Percentiles rank a stretch among this genome's conserved stretches.
These are phyloP conservation scores for Schizothecium vesticola DNA, from an alignment of 495 filamentous ascomycete genomes.

Conservation along the genomic window DNA sequence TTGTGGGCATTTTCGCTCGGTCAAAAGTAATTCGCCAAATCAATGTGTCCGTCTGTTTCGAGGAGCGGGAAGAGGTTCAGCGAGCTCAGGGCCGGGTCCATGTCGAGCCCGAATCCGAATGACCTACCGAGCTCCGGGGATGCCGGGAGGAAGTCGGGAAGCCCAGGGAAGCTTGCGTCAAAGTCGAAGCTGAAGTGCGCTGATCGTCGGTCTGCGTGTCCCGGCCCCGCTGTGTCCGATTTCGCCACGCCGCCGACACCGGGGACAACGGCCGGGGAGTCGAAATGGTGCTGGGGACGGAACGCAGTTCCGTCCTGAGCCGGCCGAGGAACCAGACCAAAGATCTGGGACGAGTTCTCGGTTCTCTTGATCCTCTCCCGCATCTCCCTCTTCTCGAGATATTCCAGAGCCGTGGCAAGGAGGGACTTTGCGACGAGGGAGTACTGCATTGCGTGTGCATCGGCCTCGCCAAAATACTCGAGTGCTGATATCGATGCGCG, in stretches of 20 bases:
- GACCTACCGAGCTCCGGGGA: constrained; percentile 26
- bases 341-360: constrained; percentile 40
- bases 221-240: constrained; percentile 1
- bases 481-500: constrained; percentile 34
- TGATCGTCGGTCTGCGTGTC: constrained; percentile 3
- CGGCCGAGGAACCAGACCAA: constrained; percentile 33
- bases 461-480: constrained; percentile 37
- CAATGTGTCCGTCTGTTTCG: constrained; percentile 40
- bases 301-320: neutral
- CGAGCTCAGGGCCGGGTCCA: constrained; percentile 37
- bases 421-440: constrained; percentile 43
- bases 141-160: constrained; percentile 16
- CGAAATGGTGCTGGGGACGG: neutral
- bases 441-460: constrained; percentile 42
- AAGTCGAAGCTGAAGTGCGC: constrained; percentile 24
- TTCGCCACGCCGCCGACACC: neutral
- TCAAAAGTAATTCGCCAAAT: constrained; percentile 39
- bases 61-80: constrained; percentile 41
- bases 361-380: constrained; percentile 35
- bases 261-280: neutral
- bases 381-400: constrained; percentile 36
- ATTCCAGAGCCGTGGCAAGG: constrained; percentile 31
- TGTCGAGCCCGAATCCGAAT: constrained; percentile 24
- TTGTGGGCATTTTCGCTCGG: neutral
- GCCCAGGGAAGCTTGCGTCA: constrained; percentile 22